Evolutionary conservation across 345 rosid genomes (phyloP).

Genomic region (Rhizophora apiculata): DNA sequence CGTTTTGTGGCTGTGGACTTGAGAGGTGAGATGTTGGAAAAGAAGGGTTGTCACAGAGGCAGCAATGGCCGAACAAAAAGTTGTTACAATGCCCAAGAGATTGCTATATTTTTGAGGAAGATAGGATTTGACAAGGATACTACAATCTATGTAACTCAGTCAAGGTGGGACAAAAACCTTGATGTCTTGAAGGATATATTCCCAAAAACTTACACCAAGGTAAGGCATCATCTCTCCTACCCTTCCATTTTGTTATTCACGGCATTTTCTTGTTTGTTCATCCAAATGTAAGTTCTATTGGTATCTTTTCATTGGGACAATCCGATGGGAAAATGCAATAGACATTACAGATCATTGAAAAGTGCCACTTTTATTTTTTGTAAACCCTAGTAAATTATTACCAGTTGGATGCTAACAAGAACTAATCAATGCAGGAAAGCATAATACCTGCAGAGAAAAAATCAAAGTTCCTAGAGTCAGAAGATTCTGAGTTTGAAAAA

Average conservation of each 20-base stretch:
- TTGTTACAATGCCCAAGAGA: slow-evolving; percentile 76
- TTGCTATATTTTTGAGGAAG: slow-evolving; percentile 81
- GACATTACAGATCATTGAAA: neutral
- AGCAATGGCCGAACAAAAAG: slow-evolving; percentile 52
- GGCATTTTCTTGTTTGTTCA: neutral
- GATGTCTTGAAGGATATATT: slow-evolving; percentile 77
- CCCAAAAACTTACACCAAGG: slow-evolving; percentile 92
- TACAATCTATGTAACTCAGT: slow-evolving; percentile 78
- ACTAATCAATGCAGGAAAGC: slow-evolving; percentile 57
- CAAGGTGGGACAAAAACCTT: slow-evolving; percentile 91
- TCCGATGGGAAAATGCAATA: neutral
- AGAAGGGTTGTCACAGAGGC: slow-evolving; percentile 63
- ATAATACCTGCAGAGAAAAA: slow-evolving; percentile 84
- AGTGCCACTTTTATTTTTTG: neutral
- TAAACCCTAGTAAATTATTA: neutral
- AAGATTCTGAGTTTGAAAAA: slow-evolving; percentile 79
- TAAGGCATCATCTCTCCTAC: slow-evolving; percentile 18
- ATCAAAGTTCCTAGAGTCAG: slow-evolving; percentile 64
- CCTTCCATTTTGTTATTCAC: neutral
- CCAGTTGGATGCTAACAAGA: neutral
- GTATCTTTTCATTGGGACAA: too few species aligned
- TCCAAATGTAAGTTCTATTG: too few species aligned
- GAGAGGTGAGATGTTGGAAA: slow-evolving; percentile 68
- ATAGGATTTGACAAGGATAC: slow-evolving; percentile 72
- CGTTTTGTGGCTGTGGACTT: slow-evolving; percentile 88